Evolutionary conservation across 1,284 basidiomycete species (phyloP).

Genomic region (Porogramme epimiltina): DNA sequence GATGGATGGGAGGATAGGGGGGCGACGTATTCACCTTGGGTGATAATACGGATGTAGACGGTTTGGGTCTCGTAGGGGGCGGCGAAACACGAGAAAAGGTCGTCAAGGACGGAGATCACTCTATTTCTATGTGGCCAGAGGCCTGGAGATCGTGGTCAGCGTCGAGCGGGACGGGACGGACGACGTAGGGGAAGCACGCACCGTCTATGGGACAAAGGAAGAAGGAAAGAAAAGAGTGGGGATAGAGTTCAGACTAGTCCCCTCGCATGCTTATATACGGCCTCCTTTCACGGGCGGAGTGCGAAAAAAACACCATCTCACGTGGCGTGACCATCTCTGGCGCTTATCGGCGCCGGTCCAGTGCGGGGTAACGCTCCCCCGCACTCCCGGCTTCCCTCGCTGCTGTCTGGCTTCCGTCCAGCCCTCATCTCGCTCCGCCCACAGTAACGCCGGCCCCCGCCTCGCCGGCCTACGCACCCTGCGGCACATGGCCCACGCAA

Average conservation of each 20-base stretch:
- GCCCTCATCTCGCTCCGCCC: neutral
- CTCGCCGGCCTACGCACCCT: neutral
- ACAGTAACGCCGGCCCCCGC: no score
- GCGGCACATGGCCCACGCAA: slow-evolving; percentile 9
- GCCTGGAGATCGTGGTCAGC: slow-evolving; percentile 23
- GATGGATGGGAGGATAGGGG: slow-evolving; percentile 4
- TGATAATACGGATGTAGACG: slow-evolving; percentile 30
- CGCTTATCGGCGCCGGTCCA: slow-evolving; percentile 10
- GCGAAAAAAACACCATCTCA: slow-evolving; percentile 31
- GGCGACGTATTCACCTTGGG: slow-evolving; percentile 28
- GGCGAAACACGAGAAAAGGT: slow-evolving; percentile 35
- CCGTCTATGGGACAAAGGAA: slow-evolving; percentile 50
- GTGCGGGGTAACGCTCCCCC: slow-evolving; percentile 23
- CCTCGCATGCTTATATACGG: slow-evolving; percentile 30
- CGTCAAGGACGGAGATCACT: slow-evolving; percentile 41
- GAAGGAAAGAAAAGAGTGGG: slow-evolving; percentile 33
- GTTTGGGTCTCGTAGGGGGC: slow-evolving; percentile 8
- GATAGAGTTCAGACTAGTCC: slow-evolving; percentile 22
- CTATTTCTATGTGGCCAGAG: slow-evolving; percentile 37
- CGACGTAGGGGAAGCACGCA: slow-evolving; percentile 17
- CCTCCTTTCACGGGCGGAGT: slow-evolving; percentile 24
- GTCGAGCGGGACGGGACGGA: slow-evolving; percentile 5
- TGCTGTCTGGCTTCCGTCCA: neutral
- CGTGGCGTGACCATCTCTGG: slow-evolving; percentile 24
- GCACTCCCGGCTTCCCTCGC: slow-evolving; percentile 9